Evolutionary conservation across 805 yeast genomes (phyloP), one percentile per base, ranked within the genome.

Genomic region (Saccharomycopsis amapae): DNA sequence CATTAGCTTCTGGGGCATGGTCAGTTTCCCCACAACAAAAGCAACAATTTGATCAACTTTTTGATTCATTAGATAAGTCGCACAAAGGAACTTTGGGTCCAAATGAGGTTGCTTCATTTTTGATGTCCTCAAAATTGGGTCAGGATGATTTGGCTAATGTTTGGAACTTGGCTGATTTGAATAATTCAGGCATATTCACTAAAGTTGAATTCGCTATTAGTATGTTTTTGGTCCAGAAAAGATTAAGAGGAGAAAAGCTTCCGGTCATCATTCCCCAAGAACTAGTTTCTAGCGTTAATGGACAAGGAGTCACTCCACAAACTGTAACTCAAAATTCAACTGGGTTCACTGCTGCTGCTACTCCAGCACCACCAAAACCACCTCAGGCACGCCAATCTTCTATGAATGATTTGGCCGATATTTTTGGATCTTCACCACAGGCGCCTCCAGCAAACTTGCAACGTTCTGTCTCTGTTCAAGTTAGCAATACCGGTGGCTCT

Each of bases 141-240:
- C 96, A 89, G 57, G 89, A 85, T 42, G 79, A 78, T 18, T 72
- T 93, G 52, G 98, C 97, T 1, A 67, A 78, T 20, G 79, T 90
- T 36, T 93, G 99, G 99, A 98, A 93, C 64, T 71, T 93, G 55
- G 78, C 97, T 7, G 97, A 93, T 61, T 73, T 87, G 51, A 83
- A 85, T 54, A 87, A 87, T 62, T 78, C 85, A 37, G 97, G 96
- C 22, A 73, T 73, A 35, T 87, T 93, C 58, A 73, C 85, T 40
- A 78, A 75, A 56, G 71, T 77, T 53, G 98, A 93, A 62, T 93
- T 93, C 62, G 80, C 94, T 2, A 81, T 93, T 58, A 97, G 97
- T 15, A 82, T 93, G 86, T 90, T 81, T 60, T 73, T 93, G 54
- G 93, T 93, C 6, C 94, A 88, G 64, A 85, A 82, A 63, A 82